phyloP scores from a whole-genome alignment of 352 stramenopile genomes.

The Lagenidium sp. region DNA sequence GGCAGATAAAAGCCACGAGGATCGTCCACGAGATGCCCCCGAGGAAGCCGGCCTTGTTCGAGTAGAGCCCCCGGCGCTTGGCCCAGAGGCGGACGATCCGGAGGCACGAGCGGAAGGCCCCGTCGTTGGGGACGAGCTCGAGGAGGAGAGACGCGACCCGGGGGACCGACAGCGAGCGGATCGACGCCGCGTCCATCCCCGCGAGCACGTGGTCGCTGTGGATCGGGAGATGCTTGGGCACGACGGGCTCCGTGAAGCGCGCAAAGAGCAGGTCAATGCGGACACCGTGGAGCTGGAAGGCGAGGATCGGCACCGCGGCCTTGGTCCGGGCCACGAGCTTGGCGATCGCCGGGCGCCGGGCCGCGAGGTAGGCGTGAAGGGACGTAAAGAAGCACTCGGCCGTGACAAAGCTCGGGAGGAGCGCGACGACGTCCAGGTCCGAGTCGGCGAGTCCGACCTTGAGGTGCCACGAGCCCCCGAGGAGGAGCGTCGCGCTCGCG shows the following conservation, averaged over 20 bases:
- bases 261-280: conserved; percentile 75
- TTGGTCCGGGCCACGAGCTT: conserved; percentile 72
- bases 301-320: conserved; percentile 58
- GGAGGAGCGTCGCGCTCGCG: conserved; percentile 44
- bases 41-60: conserved; percentile 76
- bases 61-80: conserved; percentile 66
- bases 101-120: conserved; percentile 55
- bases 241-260: conserved; percentile 46
- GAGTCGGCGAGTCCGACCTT: conserved; percentile 71
- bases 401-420: conserved; percentile 57
- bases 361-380: conserved; percentile 37
- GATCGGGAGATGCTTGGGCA: conserved; percentile 69
- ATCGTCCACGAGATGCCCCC: conserved; percentile 83
- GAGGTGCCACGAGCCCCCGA: conserved; percentile 76
- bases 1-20: conserved; percentile 77
- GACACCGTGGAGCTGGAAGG: conserved; percentile 60
- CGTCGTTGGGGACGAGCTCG: conserved; percentile 72
- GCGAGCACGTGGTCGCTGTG: conserved; percentile 64
- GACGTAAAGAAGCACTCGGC: conserved; percentile 59
- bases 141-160: conserved; percentile 70
- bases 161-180: conserved; percentile 71
- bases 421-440: conserved; percentile 69
- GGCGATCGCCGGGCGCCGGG: conserved; percentile 23
- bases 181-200: conserved; percentile 66
- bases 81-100: conserved; percentile 75